Conservation (phyloP, 495 filamentous ascomycete genomes). For the Hypoxylon lienhwacheense region DNA sequence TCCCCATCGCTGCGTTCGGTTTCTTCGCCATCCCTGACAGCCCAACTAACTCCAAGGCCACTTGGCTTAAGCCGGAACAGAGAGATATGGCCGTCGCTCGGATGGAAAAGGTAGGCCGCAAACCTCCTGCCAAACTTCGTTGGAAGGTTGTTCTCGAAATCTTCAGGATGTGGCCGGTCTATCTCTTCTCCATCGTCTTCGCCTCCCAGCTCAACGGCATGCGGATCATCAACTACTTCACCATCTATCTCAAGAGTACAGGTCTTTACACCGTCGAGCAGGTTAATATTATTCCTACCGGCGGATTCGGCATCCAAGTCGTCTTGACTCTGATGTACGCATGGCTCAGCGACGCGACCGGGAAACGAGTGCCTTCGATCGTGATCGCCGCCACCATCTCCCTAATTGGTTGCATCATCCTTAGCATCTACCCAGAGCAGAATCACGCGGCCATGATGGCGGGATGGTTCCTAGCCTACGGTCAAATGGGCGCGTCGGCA, state of each 20-base stretch:
- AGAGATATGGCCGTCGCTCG: constrained; percentile 13
- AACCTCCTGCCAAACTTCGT: constrained; percentile 22
- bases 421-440: constrained; percentile 36
- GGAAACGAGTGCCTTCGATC: constrained; percentile 53
- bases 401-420: constrained; percentile 39
- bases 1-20: constrained; percentile 38
- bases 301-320: constrained; percentile 31
- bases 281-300: constrained; percentile 42
- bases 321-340: constrained; percentile 29
- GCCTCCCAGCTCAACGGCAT: constrained; percentile 28
- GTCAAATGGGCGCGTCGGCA: constrained; percentile 24
- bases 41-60: neutral
- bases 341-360: constrained; percentile 24
- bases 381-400: constrained; percentile 38
- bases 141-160: constrained; percentile 11
- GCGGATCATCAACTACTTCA: constrained; percentile 34
- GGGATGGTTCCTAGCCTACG: constrained; percentile 30
- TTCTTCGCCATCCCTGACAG: constrained; percentile 34
- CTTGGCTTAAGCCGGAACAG: constrained; percentile 21
- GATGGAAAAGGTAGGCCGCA: constrained; percentile 11
- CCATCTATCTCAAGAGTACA: constrained; percentile 36
- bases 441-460: constrained; percentile 37
- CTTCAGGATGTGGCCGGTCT: constrained; percentile 27
- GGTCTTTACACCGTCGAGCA: constrained; percentile 27
- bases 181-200: constrained; percentile 26